Base-by-base conservation (phyloP, 495 filamentous ascomycete genomes). In the Achaetomiella virescens region DNA sequence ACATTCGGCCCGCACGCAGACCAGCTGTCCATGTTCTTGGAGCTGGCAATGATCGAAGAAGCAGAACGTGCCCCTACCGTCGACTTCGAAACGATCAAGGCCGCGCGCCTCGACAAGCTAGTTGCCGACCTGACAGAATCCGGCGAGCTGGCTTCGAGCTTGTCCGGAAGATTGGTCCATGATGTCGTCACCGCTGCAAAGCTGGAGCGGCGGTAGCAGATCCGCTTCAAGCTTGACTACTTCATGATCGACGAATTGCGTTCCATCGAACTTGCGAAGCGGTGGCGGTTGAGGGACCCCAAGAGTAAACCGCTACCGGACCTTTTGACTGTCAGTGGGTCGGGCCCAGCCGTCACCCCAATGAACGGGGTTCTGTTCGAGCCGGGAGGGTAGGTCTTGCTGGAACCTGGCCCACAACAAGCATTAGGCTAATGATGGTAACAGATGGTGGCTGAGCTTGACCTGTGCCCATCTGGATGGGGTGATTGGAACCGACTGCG, bases 381-480 rank as follows among this genome's bases (percentile, higher is more conserved):
- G 2, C 24, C 27, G 6, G 45, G 54, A 18, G 17, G 18, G 54
- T 56, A 24, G 1, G 43, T 31, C 20, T 18, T 17, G 10, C 10
- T 9, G 20, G 21, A 1, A 9, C 12, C n/a, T 5, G 1, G 6
- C n/a, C 18, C 5, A 4, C 18, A 5, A 15, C 9, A 8, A 6
- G 1, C 14, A 14, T 22, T 8, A 18, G 17, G 31, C 18, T 33
- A 24, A 51, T 38, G 36, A 24, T 9, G 33, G 18, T 6, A 36
- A 3, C 20, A 78, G 76, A 46, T 81, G 75, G 76, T 81, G 75
- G 75, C 53, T 74, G 18, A 74, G 75, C 55, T 64, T 78, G 1
- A 65, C 72, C 9, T 79, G 75, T 50, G 75, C 72, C 1, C 61
- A 69, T 37, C 69, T 73, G 10, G 77, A 79, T 50, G 76, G 78